These are phyloP conservation scores for Boletellus emodensis DNA, from an alignment of 768 basidiomycete species.

Conservation along the genomic window DNA sequence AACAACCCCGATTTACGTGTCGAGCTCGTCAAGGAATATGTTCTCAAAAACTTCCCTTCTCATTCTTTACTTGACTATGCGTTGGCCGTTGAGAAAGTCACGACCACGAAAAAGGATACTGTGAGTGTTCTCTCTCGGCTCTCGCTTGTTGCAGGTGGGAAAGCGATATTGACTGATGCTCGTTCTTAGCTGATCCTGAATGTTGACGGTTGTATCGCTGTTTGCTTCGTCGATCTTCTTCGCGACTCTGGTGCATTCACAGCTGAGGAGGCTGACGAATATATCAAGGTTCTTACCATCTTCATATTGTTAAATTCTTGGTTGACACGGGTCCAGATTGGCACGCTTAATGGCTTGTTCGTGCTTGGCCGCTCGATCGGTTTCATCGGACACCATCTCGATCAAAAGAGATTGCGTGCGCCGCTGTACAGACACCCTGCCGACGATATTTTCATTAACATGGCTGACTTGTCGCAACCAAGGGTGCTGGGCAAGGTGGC, in stretches of 20 bases:
- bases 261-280: conserved; percentile 93
- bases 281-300: conserved; percentile 62
- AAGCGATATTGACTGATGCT: neutral
- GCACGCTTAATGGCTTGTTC: conserved; percentile 93
- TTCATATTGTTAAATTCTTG: neutral
- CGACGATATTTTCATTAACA: conserved; percentile 94
- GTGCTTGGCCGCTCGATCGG: conserved; percentile 97
- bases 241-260: conserved; percentile 93
- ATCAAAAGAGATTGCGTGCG: conserved; percentile 93
- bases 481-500: conserved; percentile 57
- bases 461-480: conserved; percentile 80
- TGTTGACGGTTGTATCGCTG: conserved; percentile 94
- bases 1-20: conserved; percentile 94
- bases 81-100: conserved; percentile 95
- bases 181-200: conserved; percentile 77
- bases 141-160: neutral
- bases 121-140: conserved; percentile 31
- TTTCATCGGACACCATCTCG: conserved; percentile 94
- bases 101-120: conserved; percentile 96
- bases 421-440: conserved; percentile 94
- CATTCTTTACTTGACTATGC: conserved; percentile 93
- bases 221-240: conserved; percentile 93
- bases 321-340: conserved; percentile 46
- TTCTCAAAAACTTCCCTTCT: conserved; percentile 92
- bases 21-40: conserved; percentile 94